These are phyloP conservation scores for Fusarium agapanthi DNA, from an alignment of 2,329 filamentous ascomycete genomes.

Conservation along the genomic window DNA sequence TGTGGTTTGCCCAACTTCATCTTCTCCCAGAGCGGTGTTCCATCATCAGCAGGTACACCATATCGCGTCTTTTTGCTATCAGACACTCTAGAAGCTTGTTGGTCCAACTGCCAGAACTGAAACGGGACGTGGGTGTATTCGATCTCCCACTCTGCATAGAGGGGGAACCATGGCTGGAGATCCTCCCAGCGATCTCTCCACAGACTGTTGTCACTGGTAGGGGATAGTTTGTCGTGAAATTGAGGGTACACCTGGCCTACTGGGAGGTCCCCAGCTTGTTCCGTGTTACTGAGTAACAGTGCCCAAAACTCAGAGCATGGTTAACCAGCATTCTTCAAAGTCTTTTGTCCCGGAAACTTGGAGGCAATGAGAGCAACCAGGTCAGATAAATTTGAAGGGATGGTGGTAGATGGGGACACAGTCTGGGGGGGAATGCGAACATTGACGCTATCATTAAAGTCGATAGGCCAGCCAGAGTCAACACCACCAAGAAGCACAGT, in stretches of 20 bases:
- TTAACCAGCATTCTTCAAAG: not conserved
- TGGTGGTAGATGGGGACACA: not conserved
- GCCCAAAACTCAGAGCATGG: not conserved
- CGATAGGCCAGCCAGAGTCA: not conserved
- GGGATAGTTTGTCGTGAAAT: not conserved
- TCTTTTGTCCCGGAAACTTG: not conserved
- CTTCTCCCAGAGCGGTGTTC: not conserved
- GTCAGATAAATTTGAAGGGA: not conserved
- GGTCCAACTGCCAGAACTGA: not conserved
- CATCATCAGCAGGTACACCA: not conserved
- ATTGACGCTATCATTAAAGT: not conserved
- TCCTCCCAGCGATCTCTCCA: not conserved
- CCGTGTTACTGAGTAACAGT: not conserved
- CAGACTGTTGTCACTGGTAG: not conserved
- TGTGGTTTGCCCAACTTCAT: not conserved
- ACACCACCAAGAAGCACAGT: not conserved
- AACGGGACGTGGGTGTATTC: not conserved
- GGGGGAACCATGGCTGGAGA: not conserved
- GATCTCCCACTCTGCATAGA: not conserved
- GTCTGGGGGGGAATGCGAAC: not conserved
- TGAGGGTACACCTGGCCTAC: not conserved
- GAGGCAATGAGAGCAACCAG: not conserved
- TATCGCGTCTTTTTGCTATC: not conserved
- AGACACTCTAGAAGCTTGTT: not conserved
- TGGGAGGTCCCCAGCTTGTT: not conserved